These are phyloP conservation scores for Drechmeria coniospora DNA, from an alignment of 2,329 filamentous ascomycete species.

Conservation along the genomic window DNA sequence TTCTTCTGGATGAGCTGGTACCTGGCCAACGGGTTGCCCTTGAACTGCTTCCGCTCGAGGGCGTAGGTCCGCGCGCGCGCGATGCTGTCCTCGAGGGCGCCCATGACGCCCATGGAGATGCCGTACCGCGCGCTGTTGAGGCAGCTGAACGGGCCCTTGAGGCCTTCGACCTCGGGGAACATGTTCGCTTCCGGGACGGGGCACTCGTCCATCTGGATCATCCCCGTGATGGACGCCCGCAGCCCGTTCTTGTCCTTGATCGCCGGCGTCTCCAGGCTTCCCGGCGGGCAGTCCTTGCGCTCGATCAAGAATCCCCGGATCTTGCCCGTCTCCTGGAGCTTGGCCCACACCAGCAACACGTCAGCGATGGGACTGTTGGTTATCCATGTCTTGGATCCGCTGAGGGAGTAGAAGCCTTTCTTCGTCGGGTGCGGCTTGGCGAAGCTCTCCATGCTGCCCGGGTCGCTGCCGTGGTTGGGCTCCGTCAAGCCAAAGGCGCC, in stretches of 20 bases:
- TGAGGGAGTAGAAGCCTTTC: slow-evolving; percentile 65
- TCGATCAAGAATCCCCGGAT: slow-evolving; percentile 89
- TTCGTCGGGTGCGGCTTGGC: slow-evolving; percentile 76
- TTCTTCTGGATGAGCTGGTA: slow-evolving; percentile 99
- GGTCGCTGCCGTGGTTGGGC: slow-evolving; percentile 85
- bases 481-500: slow-evolving; percentile 86
- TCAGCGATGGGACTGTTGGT: slow-evolving; percentile 87
- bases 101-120: slow-evolving; percentile 87
- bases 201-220: slow-evolving; percentile 89
- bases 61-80: slow-evolving; percentile 67
- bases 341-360: slow-evolving; percentile 80
- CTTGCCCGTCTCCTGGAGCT: slow-evolving; percentile 79
- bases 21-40: slow-evolving; percentile 82
- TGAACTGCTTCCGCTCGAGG: slow-evolving; percentile 92
- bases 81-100: slow-evolving; percentile 86
- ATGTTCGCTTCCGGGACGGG: slow-evolving; percentile 84
- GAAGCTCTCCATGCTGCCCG: slow-evolving; percentile 76
- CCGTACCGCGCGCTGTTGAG: slow-evolving; percentile 88
- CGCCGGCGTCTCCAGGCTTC: slow-evolving; percentile 78
- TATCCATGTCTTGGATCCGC: slow-evolving; percentile 86
- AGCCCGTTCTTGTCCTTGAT: slow-evolving; percentile 95
- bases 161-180: slow-evolving; percentile 79
- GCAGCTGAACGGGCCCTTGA: slow-evolving; percentile 81
- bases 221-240: slow-evolving; percentile 84
- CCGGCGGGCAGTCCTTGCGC: slow-evolving; percentile 66